Percentiles rank a stretch among this genome's conserved stretches.
These are phyloP conservation scores for Starmerella vaccinii DNA, from an alignment of 805 yeast genomes.

Conservation along the genomic window DNA sequence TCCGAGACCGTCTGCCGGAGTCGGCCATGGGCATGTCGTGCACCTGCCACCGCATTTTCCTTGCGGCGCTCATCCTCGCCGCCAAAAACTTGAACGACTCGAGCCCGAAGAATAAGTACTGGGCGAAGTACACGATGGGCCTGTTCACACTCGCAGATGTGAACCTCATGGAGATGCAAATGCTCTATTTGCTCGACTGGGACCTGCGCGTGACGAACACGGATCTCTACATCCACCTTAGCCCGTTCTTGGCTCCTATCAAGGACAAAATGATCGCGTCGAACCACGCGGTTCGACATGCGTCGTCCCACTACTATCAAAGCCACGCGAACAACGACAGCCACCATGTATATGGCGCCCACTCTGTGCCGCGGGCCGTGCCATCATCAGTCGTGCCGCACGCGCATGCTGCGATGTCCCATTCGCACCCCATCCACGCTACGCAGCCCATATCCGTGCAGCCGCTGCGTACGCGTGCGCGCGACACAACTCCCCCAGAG, in stretches of 20 bases:
- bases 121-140: conserved; percentile 90
- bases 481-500: conserved; percentile 13
- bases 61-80: conserved; percentile 81
- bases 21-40: conserved; percentile 83
- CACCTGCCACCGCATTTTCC: conserved; percentile 83
- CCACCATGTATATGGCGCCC: not conserved
- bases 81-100: conserved; percentile 90
- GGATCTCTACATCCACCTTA: conserved; percentile 59
- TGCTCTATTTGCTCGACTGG: conserved; percentile 78
- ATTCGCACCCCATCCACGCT: not conserved
- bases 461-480: conserved; percentile 14
- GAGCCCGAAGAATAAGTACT: conserved; percentile 89
- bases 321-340: not conserved
- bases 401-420: not conserved
- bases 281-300: conserved; percentile 6
- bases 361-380: not conserved
- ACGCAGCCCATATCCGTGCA: conserved; percentile 7
- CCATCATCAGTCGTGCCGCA: not conserved
- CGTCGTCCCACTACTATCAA: conserved; percentile 5
- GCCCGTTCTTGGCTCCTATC: conserved; percentile 68
- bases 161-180: conserved; percentile 82
- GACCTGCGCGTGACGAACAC: conserved; percentile 57
- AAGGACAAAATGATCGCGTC: conserved; percentile 38
- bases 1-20: conserved; percentile 68
- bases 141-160: conserved; percentile 66